Conservation (phyloP, 352 stramenopile species). For the Thalassiosira ordinaria region DNA sequence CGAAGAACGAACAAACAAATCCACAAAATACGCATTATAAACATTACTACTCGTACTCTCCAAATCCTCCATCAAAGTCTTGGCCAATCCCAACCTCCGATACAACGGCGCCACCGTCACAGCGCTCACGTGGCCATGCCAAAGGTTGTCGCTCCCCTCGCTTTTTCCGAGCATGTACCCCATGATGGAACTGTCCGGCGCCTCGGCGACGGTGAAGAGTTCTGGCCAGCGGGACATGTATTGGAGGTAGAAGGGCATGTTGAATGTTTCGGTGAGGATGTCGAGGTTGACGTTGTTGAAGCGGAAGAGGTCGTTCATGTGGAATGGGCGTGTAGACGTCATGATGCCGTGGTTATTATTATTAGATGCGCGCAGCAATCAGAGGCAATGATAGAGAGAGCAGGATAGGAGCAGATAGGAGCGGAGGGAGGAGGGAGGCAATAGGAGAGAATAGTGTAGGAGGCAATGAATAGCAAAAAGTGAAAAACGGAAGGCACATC, state of each 20-base stretch:
- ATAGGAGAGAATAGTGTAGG: no score
- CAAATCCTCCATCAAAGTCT: slow-evolving; percentile 94
- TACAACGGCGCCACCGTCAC: slow-evolving; percentile 97
- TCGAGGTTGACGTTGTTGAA: slow-evolving; percentile 99
- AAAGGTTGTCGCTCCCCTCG: slow-evolving; percentile 93
- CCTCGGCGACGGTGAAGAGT: slow-evolving; percentile 94
- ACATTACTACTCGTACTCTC: slow-evolving; percentile 87
- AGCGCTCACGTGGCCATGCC: slow-evolving; percentile 97
- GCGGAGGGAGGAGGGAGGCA: no score
- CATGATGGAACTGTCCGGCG: slow-evolving; percentile 93
- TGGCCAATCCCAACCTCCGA: slow-evolving; percentile 89
- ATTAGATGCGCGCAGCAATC: no score
- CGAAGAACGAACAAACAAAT: slow-evolving; percentile 97
- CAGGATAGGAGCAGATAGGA: no score
- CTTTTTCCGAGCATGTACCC: slow-evolving; percentile 96
- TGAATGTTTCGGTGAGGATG: slow-evolving; percentile 95
- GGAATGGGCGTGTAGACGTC: slow-evolving; percentile 95
- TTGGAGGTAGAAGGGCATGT: slow-evolving; percentile 96
- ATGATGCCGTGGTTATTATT: no score
- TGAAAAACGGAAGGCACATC: no score
- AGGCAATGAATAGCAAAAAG: no score
- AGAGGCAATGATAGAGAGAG: no score
- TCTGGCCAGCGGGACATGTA: slow-evolving; percentile 97
- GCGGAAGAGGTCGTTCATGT: slow-evolving; percentile 95
- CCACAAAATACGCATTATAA: slow-evolving; percentile 97